Evolutionary conservation across 2,329 filamentous ascomycete species (phyloP).

Genomic region (Beauveria scarabaeidicola): DNA sequence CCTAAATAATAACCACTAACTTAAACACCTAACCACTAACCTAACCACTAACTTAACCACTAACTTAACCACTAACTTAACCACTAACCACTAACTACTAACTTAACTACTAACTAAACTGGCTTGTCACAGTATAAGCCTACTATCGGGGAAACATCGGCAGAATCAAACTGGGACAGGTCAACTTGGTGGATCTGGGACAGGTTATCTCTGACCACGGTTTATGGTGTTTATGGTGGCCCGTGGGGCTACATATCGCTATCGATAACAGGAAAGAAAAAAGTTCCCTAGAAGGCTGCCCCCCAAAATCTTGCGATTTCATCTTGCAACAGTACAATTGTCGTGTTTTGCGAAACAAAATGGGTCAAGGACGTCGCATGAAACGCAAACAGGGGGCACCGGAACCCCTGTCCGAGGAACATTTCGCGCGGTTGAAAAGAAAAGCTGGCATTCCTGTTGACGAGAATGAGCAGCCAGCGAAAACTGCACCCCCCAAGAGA

Average conservation of each 20-base stretch:
- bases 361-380: conserved; percentile 89
- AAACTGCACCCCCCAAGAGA: conserved; percentile 57
- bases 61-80: too few relatives aligned
- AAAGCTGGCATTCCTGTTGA: conserved; percentile 66
- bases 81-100: too few relatives aligned
- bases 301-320: background rate
- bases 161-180: too few relatives aligned
- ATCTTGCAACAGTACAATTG: background rate
- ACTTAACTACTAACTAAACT: too few relatives aligned
- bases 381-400: conserved; percentile 92
- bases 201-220: too few relatives aligned
- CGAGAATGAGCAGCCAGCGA: conserved; percentile 32
- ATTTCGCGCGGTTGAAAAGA: conserved; percentile 72
- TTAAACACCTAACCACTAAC: too few relatives aligned
- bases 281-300: background rate
- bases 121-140: too few relatives aligned
- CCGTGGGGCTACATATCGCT: background rate
- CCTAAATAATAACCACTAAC: too few relatives aligned
- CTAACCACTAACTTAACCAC: too few relatives aligned
- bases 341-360: conserved; percentile 26
- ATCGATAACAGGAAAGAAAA: conserved; percentile 9
- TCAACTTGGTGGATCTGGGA: too few relatives aligned
- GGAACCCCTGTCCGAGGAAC: conserved; percentile 69
- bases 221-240: too few relatives aligned
- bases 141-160: too few relatives aligned